Evolutionary conservation across 495 filamentous ascomycete genomes (phyloP), one percentile per base, ranked within the genome.

Genomic region (Penicillium daleae): DNA sequence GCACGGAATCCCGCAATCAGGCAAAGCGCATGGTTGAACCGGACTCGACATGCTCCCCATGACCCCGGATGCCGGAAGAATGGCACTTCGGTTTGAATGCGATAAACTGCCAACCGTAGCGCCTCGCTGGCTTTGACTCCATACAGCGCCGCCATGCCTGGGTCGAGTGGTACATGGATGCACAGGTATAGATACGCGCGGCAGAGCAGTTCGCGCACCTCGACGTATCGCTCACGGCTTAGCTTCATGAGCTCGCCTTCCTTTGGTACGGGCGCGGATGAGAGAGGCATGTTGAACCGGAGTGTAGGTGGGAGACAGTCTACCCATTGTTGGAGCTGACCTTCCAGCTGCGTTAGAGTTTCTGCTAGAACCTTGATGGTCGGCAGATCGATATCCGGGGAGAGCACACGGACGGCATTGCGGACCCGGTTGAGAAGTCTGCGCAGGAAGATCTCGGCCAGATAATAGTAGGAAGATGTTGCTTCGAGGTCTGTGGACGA

Each of bases 131-230:
- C 71, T 53, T 69, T 73, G 50, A 60, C 60, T 17, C 71, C 69
- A 42, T 69, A 69, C 49, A 57, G 19, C 1, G 50, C 60, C 17
- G 65, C 65, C 27, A 68, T 66, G 10, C 65, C 65, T 24, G 56
- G 58, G 19, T 69, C 63, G 0, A 73, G 60, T 15, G 60, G 60
- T 26, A 62, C 60, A 55, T 73, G 71, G 22, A 73, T 67, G 29
- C 71, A 73, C 31, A 78, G 71, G 54, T 78, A 76, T 24, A 78
- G 67, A 57, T 76, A 74, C 15, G 74, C 74, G 4, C 75, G 69
- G 29, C 75, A 78, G 17, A 78, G 69, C n/a, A 78, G 63, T 39
- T 75, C 72, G 40, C 73, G 75, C 42, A 76, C 75, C 59, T 78
- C 75, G 26, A 78, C 71, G 42, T 75, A 78, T 52, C 75, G 67